These are phyloP conservation scores for Blepharisma stoltei DNA, from an alignment of 73 alveolate species.

Conservation along the genomic window DNA sequence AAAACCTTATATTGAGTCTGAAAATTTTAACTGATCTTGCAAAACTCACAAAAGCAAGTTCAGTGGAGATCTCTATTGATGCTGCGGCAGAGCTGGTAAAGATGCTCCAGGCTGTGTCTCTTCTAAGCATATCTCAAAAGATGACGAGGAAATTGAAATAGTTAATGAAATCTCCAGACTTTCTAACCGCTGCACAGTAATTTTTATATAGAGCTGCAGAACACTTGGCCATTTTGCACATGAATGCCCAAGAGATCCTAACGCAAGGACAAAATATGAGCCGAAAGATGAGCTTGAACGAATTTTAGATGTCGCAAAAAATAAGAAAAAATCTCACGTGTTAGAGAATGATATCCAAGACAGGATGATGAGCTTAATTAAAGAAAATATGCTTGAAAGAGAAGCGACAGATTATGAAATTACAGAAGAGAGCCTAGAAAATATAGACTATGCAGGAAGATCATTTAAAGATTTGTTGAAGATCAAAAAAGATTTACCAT, in stretches of 20 bases:
- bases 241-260: constrained; percentile 51
- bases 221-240: constrained; percentile 43
- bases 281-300: constrained; percentile 23
- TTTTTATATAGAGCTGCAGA: constrained; percentile 43
- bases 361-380: too few relatives aligned
- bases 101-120: constrained; percentile 66
- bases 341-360: too few relatives aligned
- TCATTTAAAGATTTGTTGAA: too few relatives aligned
- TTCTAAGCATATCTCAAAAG: constrained; percentile 60
- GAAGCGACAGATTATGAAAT: too few relatives aligned
- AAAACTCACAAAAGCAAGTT: constrained; percentile 57
- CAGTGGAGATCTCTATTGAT: constrained; percentile 81
- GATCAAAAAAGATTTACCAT: too few relatives aligned
- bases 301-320: constrained; percentile 6
- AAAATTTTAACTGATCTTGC: constrained; percentile 74
- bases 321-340: constrained; percentile 12
- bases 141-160: constrained; percentile 44
- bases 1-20: constrained; percentile 53
- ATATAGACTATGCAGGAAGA: too few relatives aligned
- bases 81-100: constrained; percentile 68
- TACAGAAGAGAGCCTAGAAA: too few relatives aligned
- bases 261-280: constrained; percentile 29
- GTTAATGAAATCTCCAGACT: constrained; percentile 40
- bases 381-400: too few relatives aligned
- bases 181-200: constrained; percentile 8